Percentiles rank a stretch among this genome's conserved stretches.
These are phyloP conservation scores for Geranium incanum DNA, from an alignment of 441 rosid species.

Conservation along the genomic window DNA sequence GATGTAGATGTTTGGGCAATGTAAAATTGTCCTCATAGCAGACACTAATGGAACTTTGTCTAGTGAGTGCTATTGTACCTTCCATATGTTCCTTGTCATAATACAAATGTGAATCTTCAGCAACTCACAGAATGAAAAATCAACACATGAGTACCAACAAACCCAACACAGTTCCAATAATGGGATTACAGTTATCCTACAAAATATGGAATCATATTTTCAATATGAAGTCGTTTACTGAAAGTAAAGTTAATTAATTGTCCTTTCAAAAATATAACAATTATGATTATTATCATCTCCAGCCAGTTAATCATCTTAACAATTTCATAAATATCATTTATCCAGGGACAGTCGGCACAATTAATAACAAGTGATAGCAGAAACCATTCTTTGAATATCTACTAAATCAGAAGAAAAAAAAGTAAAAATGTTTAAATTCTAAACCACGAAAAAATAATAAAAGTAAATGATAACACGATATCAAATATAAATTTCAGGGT, in stretches of 20 bases:
- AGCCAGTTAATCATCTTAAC: neutral
- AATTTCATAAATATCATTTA: neutral
- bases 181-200: neutral
- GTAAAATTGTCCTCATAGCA: neutral
- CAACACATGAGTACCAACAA: neutral
- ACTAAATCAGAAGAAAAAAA: neutral
- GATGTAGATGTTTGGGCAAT: neutral
- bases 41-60: neutral
- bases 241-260: neutral
- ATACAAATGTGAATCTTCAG: neutral
- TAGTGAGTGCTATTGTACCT: neutral
- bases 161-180: neutral
- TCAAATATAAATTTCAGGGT: neutral
- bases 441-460: neutral
- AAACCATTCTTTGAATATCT: constrained; percentile 8
- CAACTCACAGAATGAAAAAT: neutral
- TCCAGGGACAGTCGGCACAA: neutral
- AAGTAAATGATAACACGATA: neutral
- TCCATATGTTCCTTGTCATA: neutral
- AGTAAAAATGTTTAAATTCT: neutral
- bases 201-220: neutral
- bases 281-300: neutral
- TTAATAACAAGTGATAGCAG: neutral
- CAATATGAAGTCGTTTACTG: neutral
- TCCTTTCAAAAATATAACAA: neutral